phyloP scores from a whole-genome alignment of 2,329 filamentous ascomycete species.

The Nemania abortiva region DNA sequence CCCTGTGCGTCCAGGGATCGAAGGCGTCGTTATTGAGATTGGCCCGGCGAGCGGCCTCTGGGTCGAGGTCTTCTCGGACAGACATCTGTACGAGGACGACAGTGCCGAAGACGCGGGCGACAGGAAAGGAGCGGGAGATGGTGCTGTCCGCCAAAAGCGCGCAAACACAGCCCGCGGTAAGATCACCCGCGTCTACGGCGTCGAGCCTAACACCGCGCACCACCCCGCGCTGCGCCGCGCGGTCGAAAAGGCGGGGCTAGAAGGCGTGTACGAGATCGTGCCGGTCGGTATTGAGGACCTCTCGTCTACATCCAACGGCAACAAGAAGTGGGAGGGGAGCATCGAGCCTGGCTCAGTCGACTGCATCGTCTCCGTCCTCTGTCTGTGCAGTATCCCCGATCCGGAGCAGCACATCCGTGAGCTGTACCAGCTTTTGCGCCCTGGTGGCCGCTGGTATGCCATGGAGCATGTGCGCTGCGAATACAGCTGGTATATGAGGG shows the following conservation, averaged over 20 bases:
- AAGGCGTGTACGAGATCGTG: slow-evolving; percentile 68
- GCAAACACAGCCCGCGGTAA: slow-evolving; percentile 30
- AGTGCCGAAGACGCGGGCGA: too few species aligned
- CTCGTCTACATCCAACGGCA: slow-evolving; percentile 36
- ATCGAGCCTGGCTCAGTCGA: slow-evolving; percentile 66
- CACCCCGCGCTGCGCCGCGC: slow-evolving; percentile 61
- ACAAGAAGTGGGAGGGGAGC: slow-evolving; percentile 57
- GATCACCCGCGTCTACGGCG: slow-evolving; percentile 67
- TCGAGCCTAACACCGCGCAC: slow-evolving; percentile 71
- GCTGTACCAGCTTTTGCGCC: slow-evolving; percentile 69
- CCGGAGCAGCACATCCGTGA: slow-evolving; percentile 66
- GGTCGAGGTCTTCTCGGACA: slow-evolving; percentile 63
- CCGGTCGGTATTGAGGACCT: slow-evolving; percentile 72
- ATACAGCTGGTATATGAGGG: slow-evolving; percentile 54
- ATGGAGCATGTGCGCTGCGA: slow-evolving; percentile 69
- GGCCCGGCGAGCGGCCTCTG: slow-evolving; percentile 72
- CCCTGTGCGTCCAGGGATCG: slow-evolving; percentile 54
- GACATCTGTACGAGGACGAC: slow-evolving; percentile 14
- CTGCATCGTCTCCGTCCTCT: slow-evolving; percentile 71
- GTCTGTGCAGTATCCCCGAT: slow-evolving; percentile 73
- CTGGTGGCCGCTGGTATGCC: slow-evolving; percentile 72
- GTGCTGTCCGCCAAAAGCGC: background rate
- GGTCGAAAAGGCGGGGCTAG: slow-evolving; percentile 63
- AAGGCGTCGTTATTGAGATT: slow-evolving; percentile 70
- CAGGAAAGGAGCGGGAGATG: background rate